Percentiles rank a stretch among this genome's conserved stretches.
Evolutionary conservation across 208 protist species (phyloP).

Genomic region (Acanthamoeba castellanii): DNA sequence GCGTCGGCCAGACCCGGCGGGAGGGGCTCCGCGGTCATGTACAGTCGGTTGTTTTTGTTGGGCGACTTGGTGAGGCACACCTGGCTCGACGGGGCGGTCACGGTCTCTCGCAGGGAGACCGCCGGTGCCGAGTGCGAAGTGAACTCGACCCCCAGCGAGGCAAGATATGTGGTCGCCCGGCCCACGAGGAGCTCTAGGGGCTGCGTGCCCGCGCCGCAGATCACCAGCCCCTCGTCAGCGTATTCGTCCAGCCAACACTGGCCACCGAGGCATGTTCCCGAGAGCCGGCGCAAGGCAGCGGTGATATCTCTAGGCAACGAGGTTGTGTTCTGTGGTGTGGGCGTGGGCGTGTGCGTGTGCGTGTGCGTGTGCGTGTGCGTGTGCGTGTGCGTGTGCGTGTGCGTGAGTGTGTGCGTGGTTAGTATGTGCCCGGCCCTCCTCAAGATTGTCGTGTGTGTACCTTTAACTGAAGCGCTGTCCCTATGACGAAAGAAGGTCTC

Average conservation of each 20-base stretch:
- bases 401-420: too few species aligned
- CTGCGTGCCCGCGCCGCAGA: constrained; percentile 99
- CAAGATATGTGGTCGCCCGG: constrained; percentile 97
- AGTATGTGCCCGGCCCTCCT: too few species aligned
- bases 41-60: background rate
- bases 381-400: too few species aligned
- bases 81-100: background rate
- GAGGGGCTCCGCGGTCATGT: background rate
- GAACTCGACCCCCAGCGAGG: constrained; percentile 92
- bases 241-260: background rate
- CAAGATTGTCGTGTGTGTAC: background rate
- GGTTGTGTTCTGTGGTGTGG: background rate
- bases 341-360: too few species aligned
- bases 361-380: too few species aligned
- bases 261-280: background rate
- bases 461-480: background rate
- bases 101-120: constrained; percentile 92
- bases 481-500: background rate
- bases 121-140: constrained; percentile 92
- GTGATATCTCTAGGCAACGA: background rate
- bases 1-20: background rate
- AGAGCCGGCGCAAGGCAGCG: background rate
- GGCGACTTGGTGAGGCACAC: background rate
- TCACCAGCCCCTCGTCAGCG: constrained; percentile 87
- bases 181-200: constrained; percentile 99